Conservation (phyloP, 805 yeast species). For the Osmozyma mogii region DNA sequence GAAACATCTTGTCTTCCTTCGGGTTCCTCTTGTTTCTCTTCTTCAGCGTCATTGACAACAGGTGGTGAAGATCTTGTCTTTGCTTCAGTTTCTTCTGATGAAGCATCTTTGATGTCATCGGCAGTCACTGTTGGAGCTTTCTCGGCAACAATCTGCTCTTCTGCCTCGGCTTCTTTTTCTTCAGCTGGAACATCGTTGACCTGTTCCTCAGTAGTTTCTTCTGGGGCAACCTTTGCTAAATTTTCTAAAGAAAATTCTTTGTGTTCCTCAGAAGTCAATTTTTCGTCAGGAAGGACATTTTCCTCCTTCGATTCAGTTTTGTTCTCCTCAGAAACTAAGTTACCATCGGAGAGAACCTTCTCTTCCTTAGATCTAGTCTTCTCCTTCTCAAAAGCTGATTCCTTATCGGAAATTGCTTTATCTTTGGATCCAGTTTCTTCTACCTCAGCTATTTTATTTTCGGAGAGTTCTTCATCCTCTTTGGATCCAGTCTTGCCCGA, state of each 20-base stretch:
- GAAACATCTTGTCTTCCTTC: no score
- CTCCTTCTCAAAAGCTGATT: slow-evolving; percentile 4
- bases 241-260: slow-evolving; percentile 1
- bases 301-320: neutral
- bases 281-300: no score
- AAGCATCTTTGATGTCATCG: slow-evolving; percentile 3
- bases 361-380: slow-evolving; percentile 11
- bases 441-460: slow-evolving; percentile 7
- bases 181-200: slow-evolving; percentile 13
- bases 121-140: slow-evolving; percentile 1
- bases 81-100: slow-evolving; percentile 9
- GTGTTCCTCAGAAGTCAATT: neutral
- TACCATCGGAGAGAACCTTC: neutral
- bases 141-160: slow-evolving; percentile 3
- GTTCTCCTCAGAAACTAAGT: neutral
- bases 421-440: slow-evolving; percentile 6
- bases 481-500: neutral
- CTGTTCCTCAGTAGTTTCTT: neutral
- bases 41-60: neutral
- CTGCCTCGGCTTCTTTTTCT: slow-evolving; percentile 6
- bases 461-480: no score
- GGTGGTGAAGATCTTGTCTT: slow-evolving; percentile 1
- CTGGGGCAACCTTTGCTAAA: neutral
- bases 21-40: no score
- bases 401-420: neutral